Evolutionary conservation across 345 rosid species (phyloP).

Genomic region (Orychophragmus violaceus): DNA sequence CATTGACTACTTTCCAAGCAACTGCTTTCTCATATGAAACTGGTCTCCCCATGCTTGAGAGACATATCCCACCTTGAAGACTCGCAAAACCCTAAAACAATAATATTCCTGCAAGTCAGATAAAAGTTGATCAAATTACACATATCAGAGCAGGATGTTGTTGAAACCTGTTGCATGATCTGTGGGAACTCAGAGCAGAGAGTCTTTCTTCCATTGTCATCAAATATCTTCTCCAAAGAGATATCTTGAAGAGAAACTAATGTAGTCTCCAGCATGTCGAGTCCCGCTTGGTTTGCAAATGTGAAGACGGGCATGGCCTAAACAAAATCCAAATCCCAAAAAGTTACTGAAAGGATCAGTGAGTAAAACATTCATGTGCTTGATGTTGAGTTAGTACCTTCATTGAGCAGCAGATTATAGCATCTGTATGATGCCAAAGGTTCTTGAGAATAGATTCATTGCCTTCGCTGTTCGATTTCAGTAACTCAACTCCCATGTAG

Average conservation of each 20-base stretch:
- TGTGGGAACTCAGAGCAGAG: conserved; percentile 94
- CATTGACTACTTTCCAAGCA: conserved; percentile 96
- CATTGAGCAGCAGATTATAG: conserved; percentile 94
- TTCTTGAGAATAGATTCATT: conserved; percentile 70
- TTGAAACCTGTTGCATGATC: conserved; percentile 88
- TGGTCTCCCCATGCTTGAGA: conserved; percentile 99
- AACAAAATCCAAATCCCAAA: not conserved
- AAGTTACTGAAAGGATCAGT: not conserved
- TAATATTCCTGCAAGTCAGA: not conserved
- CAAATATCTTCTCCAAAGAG: conserved; percentile 87
- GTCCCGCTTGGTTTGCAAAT: conserved; percentile 94
- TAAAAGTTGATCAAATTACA: not conserved
- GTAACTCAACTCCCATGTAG: conserved; percentile 88
- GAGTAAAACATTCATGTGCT: not conserved
- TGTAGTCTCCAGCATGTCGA: conserved; percentile 97
- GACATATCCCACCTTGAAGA: conserved; percentile 87
- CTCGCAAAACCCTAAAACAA: conserved; percentile 68
- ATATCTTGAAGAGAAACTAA: conserved; percentile 91
- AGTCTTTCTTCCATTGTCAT: conserved; percentile 82
- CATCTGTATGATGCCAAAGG: conserved; percentile 96
- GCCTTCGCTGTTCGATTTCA: conserved; percentile 61
- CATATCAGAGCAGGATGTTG: not conserved
- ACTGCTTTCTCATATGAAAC: conserved; percentile 94
- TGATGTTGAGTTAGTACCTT: conserved; percentile 46
- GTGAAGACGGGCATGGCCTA: conserved; percentile 93